Evolutionary conservation across 1,284 basidiomycete genomes (phyloP).

Genomic region (Xerocomus minutiporus): DNA sequence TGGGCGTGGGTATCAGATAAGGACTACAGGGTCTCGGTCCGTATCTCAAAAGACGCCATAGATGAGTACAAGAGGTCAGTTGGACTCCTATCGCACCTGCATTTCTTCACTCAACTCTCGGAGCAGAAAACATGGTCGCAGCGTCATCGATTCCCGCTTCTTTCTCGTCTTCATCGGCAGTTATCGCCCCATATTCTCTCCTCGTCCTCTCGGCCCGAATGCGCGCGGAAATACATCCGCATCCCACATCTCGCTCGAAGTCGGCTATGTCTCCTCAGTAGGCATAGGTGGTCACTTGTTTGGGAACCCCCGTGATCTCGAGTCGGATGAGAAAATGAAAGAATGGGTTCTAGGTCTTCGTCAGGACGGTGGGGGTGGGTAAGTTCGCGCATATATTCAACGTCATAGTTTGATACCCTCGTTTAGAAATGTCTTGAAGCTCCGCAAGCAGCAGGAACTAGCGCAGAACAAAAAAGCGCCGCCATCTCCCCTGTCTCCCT

Average conservation of each 20-base stretch:
- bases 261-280: constrained; percentile 39
- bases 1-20: constrained; percentile 48
- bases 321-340: constrained; percentile 36
- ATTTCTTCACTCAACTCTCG: background rate
- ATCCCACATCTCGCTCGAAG: constrained; percentile 45
- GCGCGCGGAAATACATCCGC: constrained; percentile 33
- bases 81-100: background rate
- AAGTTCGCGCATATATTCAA: constrained; percentile 21
- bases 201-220: constrained; percentile 40
- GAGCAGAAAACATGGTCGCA: constrained; percentile 13
- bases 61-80: constrained; percentile 32
- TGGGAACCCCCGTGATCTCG: constrained; percentile 44
- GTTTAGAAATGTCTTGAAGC: constrained; percentile 43
- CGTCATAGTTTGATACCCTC: constrained; percentile 8
- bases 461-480: constrained; percentile 4
- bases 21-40: constrained; percentile 34
- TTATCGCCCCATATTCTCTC: constrained; percentile 46
- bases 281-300: constrained; percentile 35
- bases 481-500: background rate
- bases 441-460: constrained; percentile 31
- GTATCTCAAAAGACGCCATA: constrained; percentile 39
- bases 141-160: constrained; percentile 32
- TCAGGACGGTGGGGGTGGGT: constrained; percentile 53
- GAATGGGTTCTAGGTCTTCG: constrained; percentile 50
- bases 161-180: constrained; percentile 37